A percentile compares a stretch with the other conserved stretches of the same genome.
These are phyloP conservation scores for Pseudopyricularia javanii DNA, from an alignment of 2,329 filamentous ascomycete species.

Conservation along the genomic window DNA sequence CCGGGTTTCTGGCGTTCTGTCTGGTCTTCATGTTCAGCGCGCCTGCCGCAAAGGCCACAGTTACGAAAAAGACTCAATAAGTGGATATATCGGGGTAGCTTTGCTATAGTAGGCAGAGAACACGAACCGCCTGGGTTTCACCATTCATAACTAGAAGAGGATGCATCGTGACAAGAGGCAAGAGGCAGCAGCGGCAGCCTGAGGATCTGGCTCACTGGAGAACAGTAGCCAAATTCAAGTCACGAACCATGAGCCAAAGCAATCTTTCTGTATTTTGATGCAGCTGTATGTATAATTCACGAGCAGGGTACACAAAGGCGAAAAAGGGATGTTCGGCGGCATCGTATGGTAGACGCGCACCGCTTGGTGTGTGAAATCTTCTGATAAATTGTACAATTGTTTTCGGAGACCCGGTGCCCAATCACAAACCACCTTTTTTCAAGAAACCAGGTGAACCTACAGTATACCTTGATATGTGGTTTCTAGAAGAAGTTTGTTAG, in stretches of 20 bases:
- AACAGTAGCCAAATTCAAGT: neutral
- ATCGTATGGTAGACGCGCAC: neutral
- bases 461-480: no score
- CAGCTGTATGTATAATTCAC: neutral
- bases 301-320: neutral
- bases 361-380: no score
- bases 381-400: no score
- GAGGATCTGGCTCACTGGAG: neutral
- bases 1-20: constrained; percentile 76
- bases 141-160: neutral
- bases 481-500: neutral
- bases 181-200: neutral
- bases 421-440: no score
- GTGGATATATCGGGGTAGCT: neutral
- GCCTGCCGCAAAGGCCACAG: constrained; percentile 22
- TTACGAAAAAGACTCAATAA: constrained; percentile 35
- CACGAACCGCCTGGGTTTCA: neutral
- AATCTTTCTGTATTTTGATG: neutral
- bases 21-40: constrained; percentile 72
- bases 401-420: no score
- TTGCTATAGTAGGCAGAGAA: neutral
- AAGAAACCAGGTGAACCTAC: no score
- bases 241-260: neutral
- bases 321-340: neutral
- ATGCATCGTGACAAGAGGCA: neutral